Conservation (phyloP, 306 rosid species). For the Alnus glutinosa region DNA sequence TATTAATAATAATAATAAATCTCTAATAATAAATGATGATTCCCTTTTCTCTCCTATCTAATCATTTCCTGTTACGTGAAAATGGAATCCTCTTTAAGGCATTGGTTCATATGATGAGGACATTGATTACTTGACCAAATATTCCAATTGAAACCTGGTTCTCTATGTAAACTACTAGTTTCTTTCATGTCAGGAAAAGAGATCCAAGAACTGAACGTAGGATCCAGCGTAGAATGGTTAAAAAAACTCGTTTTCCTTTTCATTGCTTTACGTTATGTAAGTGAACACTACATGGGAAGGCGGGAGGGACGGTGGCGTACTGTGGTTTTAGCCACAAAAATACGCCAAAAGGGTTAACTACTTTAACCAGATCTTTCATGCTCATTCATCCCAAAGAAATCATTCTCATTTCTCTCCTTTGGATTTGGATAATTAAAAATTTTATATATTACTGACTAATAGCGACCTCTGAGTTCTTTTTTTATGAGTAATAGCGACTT, state of each 20-base stretch:
- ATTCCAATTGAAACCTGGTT: background rate
- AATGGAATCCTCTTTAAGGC: conserved; percentile 3
- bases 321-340: background rate
- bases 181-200: background rate
- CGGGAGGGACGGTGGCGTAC: conserved; percentile 20
- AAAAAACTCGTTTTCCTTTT: background rate
- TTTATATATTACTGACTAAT: too few species aligned
- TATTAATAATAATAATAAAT: background rate
- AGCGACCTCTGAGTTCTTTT: too few species aligned
- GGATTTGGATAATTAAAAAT: too few species aligned
- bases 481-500: too few species aligned
- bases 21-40: background rate
- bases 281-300: background rate
- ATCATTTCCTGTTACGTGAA: conserved; percentile 26
- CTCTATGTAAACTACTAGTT: background rate
- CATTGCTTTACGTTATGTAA: background rate
- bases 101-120: background rate
- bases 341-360: background rate
- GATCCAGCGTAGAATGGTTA: background rate
- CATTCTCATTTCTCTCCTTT: background rate
- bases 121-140: background rate
- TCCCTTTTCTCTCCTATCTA: conserved; percentile 16
- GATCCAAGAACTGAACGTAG: background rate
- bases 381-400: background rate
- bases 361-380: conserved; percentile 5